These are phyloP conservation scores for Penicillium sp. DNA, from an alignment of 2,329 filamentous ascomycete genomes.

Conservation along the genomic window DNA sequence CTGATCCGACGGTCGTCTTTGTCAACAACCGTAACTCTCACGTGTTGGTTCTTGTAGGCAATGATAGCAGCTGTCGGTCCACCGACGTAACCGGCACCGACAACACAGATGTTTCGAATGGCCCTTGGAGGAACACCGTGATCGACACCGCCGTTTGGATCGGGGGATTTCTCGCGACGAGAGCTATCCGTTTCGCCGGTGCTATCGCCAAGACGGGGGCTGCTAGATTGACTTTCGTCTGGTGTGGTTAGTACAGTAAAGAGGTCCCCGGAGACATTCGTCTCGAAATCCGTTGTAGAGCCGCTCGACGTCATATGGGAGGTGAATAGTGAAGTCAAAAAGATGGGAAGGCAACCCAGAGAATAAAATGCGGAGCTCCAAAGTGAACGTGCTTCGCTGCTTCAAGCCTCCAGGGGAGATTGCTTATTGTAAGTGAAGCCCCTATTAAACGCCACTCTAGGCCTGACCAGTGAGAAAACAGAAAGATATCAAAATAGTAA, in stretches of 20 bases:
- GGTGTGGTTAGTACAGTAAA: conserved; percentile 8
- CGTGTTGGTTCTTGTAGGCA: conserved; percentile 26
- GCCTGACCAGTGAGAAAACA: background rate
- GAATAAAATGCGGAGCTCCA: background rate
- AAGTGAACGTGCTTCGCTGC: background rate
- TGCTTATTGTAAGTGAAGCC: background rate
- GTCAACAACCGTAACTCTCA: conserved; percentile 29
- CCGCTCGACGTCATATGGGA: background rate
- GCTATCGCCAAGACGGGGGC: conserved; percentile 1
- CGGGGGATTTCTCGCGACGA: background rate
- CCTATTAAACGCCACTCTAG: background rate
- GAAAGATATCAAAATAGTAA: background rate
- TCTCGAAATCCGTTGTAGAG: conserved; percentile 1
- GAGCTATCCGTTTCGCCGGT: conserved; percentile 1
- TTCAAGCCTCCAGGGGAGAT: background rate
- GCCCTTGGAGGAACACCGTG: background rate
- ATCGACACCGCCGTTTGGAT: conserved; percentile 1
- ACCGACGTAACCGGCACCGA: conserved; percentile 28
- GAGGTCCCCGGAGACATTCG: conserved; percentile 1
- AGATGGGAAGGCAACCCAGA: background rate
- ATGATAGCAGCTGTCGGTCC: conserved; percentile 25
- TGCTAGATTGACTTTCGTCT: conserved; percentile 7
- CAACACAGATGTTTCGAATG: conserved; percentile 23
- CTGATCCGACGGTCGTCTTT: conserved; percentile 22
- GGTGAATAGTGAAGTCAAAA: background rate